Evolutionary conservation across 2,329 filamentous ascomycete species (phyloP), one percentile per base, ranked within the genome.

Genomic region (Fusarium sp.): DNA sequence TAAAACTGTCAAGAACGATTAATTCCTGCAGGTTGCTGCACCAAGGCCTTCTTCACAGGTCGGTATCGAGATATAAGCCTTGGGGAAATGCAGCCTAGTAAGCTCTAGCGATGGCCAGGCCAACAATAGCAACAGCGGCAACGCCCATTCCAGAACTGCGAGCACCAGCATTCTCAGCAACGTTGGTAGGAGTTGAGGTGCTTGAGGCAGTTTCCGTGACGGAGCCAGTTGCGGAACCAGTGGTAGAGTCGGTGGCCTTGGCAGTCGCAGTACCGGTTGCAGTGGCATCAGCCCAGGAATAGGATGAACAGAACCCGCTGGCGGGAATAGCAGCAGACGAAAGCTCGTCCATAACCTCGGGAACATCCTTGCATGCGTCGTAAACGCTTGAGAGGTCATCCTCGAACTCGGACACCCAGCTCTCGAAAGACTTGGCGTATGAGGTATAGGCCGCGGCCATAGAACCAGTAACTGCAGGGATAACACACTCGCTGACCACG

Each of bases 351-450:
- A 45, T 20, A 7, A 53, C 9, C 7, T 53, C 11, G 9, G 39
- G 28, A 8, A 53, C 39, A 19, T 53, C 50, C 5, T n/a, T 53
- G 20, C 39, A 53, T 6, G 50, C 50, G 8, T 53, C 39, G 6
- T 53, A 53, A 11, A 53, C 50, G 17, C 39, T 53, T 1, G 39
- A 53, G 6, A 53, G 6, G 1, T 53, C 50, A 1, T 35, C 39
- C 28, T 45, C 32, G 2, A 45, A 13, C 28, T 45, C 50, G 3
- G 50, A 53, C 11, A 53, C 28, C 50, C 50, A 53, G 20, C 39
- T 53, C 4, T 45, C 39, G 26, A 53, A 45, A 15, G 50, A 53
- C 17, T 53, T 53, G 39, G 50, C 50, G 50, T 53, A 53, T 2
- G 50, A 20, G 9, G 50, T 53, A 8, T 53, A 53, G 8, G 39